Evolutionary conservation across 257 asterid genomes (phyloP).

Genomic region (Ilex asprella): DNA sequence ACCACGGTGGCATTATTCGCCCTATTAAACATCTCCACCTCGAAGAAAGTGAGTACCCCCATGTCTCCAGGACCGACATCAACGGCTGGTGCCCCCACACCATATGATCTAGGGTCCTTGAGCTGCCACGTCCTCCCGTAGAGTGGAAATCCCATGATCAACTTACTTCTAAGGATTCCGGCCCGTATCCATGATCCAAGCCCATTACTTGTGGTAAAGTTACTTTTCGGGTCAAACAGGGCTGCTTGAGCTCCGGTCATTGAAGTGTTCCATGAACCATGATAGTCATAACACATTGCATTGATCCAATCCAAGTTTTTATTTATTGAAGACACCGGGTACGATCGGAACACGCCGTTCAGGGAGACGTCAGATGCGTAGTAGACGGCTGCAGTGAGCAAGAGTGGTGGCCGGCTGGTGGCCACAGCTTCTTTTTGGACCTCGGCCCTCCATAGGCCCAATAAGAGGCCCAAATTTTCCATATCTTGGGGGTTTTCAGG

Average conservation of each 20-base stretch:
- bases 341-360: conserved; percentile 31
- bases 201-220: conserved; percentile 64
- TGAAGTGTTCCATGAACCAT: conserved; percentile 53
- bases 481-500: conserved; percentile 50
- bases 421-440: conserved; percentile 33
- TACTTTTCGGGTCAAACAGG: conserved; percentile 43
- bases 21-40: conserved; percentile 48
- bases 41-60: conserved; percentile 45
- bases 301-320: conserved; percentile 70
- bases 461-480: conserved; percentile 34
- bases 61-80: conserved; percentile 55
- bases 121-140: conserved; percentile 77
- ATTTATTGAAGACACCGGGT: conserved; percentile 45
- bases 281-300: conserved; percentile 68
- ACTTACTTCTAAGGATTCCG: conserved; percentile 44
- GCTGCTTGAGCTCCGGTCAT: conserved; percentile 79
- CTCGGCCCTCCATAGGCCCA: conserved; percentile 62
- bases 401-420: conserved; percentile 33
- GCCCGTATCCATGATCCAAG: conserved; percentile 55
- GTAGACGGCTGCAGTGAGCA: conserved; percentile 79
- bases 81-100: conserved; percentile 65
- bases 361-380: conserved; percentile 48
- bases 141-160: conserved; percentile 74
- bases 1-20: conserved; percentile 42
- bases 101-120: conserved; percentile 31